These are phyloP conservation scores for Plasmodium sp. DNA, from an alignment of 169 alveolate genomes.

Conservation along the genomic window DNA sequence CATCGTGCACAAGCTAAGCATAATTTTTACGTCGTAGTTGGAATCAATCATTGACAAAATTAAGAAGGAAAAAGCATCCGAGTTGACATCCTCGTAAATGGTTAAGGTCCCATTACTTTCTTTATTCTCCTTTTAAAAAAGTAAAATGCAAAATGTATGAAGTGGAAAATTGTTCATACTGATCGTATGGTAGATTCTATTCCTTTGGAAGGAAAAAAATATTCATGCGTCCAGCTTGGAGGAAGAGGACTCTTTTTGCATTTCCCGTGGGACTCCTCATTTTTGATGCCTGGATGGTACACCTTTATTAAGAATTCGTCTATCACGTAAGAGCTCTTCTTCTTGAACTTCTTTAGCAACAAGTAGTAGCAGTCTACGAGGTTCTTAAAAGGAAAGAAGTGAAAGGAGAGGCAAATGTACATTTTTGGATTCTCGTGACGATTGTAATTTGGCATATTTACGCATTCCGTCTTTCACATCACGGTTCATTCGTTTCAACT, in stretches of 20 bases:
- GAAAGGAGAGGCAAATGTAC: background rate
- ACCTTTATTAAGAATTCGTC: conserved; percentile 70
- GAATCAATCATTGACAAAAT: conserved; percentile 69
- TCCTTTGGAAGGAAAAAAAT: background rate
- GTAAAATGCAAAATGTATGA: background rate
- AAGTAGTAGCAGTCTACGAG: conserved; percentile 57
- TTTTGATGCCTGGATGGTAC: background rate
- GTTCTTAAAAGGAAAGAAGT: conserved; percentile 4
- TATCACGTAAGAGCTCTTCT: conserved; percentile 51
- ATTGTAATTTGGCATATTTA: background rate
- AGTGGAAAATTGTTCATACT: background rate
- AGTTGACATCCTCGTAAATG: conserved; percentile 49
- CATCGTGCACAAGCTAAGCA: background rate
- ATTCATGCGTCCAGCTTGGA: background rate
- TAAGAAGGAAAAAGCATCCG: conserved; percentile 47
- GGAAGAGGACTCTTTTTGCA: background rate
- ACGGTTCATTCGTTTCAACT: background rate
- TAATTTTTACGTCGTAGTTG: conserved; percentile 36
- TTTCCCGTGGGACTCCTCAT: background rate
- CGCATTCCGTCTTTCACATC: background rate
- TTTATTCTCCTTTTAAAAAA: conserved; percentile 58
- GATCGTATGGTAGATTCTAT: background rate
- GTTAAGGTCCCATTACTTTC: conserved; percentile 37
- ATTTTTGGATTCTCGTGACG: background rate
- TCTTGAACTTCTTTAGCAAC: conserved; percentile 52